Conservation (phyloP, 2,329 filamentous ascomycete species). For the Stachybotrys elegans region DNA sequence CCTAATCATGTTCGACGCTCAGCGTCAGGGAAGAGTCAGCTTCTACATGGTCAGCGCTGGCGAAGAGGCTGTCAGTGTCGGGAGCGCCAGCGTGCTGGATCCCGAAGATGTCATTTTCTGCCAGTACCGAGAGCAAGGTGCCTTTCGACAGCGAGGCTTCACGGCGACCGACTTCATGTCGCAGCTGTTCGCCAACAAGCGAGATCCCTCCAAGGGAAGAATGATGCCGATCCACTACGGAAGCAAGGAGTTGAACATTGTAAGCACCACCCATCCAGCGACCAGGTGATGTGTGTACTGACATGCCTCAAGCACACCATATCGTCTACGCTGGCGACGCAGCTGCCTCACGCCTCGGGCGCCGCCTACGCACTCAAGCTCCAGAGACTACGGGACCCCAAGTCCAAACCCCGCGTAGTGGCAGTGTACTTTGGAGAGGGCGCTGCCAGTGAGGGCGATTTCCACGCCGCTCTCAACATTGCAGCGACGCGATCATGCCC, state of each 20-base stretch:
- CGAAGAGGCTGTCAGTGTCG: conserved; percentile 91
- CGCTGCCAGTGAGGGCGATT: conserved; percentile 85
- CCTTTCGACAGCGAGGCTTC: conserved; percentile 86
- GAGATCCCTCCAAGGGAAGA: conserved; percentile 74
- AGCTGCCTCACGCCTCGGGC: conserved; percentile 82
- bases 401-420: conserved; percentile 61
- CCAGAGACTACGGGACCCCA: conserved; percentile 68
- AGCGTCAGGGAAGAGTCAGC: conserved; percentile 85
- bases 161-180: conserved; percentile 88
- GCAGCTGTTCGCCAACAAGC: conserved; percentile 83
- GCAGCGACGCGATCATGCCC: conserved; percentile 85
- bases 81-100: conserved; percentile 77
- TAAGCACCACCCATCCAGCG: conserved; percentile 37
- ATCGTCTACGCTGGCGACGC: conserved; percentile 76
- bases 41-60: conserved; percentile 98
- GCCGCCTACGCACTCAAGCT: conserved; percentile 86
- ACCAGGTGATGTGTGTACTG: too few relatives aligned
- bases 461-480: conserved; percentile 87
- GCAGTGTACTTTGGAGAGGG: conserved; percentile 89
- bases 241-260: conserved; percentile 75
- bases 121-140: conserved; percentile 90
- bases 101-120: conserved; percentile 86
- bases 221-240: conserved; percentile 99
- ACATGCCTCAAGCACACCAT: conserved; percentile 87
- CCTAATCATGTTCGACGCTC: conserved; percentile 95